phyloP scores from a whole-genome alignment of 2,329 filamentous ascomycete genomes.

The Sporothrix curviconia region DNA sequence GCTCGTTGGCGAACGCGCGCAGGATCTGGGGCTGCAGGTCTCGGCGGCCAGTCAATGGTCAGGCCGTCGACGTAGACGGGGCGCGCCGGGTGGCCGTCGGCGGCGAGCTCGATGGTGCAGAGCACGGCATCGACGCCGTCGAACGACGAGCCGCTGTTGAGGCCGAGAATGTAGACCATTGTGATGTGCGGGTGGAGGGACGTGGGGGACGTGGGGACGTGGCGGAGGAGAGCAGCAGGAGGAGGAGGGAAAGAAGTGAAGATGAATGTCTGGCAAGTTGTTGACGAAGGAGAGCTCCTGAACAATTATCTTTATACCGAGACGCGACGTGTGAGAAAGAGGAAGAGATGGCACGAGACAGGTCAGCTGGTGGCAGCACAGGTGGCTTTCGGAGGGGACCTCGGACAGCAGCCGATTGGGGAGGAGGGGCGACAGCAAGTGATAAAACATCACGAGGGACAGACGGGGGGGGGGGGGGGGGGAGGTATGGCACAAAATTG shows the following conservation, averaged over 20 bases:
- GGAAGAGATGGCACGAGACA: not conserved
- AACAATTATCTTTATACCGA: not conserved
- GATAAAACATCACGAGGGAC: no score
- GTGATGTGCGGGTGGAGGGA: not conserved
- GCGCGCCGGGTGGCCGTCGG: constrained; percentile 25
- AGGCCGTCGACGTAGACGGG: constrained; percentile 25
- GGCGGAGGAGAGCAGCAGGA: not conserved
- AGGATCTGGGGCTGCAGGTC: constrained; percentile 24
- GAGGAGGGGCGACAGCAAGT: not conserved
- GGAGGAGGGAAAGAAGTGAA: not conserved
- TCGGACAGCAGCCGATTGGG: not conserved
- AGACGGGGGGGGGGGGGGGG: not conserved
- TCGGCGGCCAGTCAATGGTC: constrained; percentile 25
- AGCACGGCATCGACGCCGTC: constrained; percentile 27
- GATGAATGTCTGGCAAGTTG: not conserved
- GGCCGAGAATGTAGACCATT: constrained; percentile 25
- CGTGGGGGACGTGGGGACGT: not conserved
- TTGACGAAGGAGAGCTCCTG: not conserved
- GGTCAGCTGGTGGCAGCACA: not conserved
- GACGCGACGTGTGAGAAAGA: no score
- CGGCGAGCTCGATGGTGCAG: constrained; percentile 24
- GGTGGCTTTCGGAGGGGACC: not conserved
- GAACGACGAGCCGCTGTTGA: constrained; percentile 28
- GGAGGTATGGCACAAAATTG: no score
- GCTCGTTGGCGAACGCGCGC: constrained; percentile 24